phyloP scores from a whole-genome alignment of 2,329 filamentous ascomycete species.

The Microsporum ferrugineum region DNA sequence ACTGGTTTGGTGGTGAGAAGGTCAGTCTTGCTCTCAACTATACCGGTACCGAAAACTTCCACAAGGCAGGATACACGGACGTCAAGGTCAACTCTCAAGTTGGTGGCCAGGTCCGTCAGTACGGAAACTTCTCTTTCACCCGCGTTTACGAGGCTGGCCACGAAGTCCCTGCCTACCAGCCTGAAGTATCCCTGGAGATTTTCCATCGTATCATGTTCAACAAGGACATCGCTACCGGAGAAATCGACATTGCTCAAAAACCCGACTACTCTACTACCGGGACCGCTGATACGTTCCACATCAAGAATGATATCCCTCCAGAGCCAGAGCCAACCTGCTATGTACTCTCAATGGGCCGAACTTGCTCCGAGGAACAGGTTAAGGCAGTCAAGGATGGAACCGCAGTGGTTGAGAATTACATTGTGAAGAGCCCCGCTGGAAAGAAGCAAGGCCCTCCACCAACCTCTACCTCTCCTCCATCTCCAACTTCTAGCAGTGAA shows the following conservation, averaged over 20 bases:
- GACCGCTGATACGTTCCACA: slow-evolving; percentile 28
- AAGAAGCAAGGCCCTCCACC: background rate
- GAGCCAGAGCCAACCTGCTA: slow-evolving; percentile 35
- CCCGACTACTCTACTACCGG: slow-evolving; percentile 31
- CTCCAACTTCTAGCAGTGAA: background rate
- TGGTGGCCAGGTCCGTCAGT: slow-evolving; percentile 31
- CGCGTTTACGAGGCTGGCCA: slow-evolving; percentile 26
- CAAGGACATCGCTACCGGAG: slow-evolving; percentile 46
- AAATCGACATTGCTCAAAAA: slow-evolving; percentile 29
- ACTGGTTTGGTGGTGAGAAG: slow-evolving; percentile 41
- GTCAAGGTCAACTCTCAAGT: slow-evolving; percentile 27
- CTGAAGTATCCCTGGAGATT: slow-evolving; percentile 43
- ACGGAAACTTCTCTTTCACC: slow-evolving; percentile 32
- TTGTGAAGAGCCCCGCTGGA: slow-evolving; percentile 26
- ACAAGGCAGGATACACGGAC: slow-evolving; percentile 33
- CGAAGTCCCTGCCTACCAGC: slow-evolving; percentile 44
- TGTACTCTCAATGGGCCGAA: slow-evolving; percentile 26
- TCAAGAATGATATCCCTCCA: slow-evolving; percentile 36
- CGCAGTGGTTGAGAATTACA: slow-evolving; percentile 38
- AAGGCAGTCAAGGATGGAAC: slow-evolving; percentile 34
- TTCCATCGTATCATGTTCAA: slow-evolving; percentile 43
- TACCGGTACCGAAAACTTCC: slow-evolving; percentile 29
- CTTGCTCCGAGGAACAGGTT: slow-evolving; percentile 37
- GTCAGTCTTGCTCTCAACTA: slow-evolving; percentile 38
- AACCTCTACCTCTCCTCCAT: background rate